phyloP scores from a whole-genome alignment of 2,329 filamentous ascomycete genomes.

The Trichophyton benhamiae region DNA sequence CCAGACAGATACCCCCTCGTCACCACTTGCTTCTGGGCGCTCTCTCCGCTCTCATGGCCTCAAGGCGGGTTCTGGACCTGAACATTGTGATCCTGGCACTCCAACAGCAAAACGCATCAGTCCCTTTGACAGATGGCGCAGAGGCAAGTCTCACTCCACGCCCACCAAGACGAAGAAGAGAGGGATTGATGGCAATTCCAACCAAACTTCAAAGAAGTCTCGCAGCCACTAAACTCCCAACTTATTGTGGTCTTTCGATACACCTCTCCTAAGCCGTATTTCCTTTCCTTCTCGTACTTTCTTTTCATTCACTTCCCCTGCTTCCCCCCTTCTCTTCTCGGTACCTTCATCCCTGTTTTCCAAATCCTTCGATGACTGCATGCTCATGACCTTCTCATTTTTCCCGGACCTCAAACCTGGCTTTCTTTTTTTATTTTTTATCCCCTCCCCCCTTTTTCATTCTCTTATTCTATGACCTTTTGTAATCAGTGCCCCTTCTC shows the following conservation, averaged over 20 bases:
- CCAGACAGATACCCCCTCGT: slow-evolving; percentile 19
- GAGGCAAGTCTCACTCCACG: slow-evolving; percentile 21
- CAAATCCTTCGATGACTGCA: slow-evolving; percentile 3
- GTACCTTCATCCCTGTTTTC: neutral
- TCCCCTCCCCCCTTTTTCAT: neutral
- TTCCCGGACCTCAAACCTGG: neutral
- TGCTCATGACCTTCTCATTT: slow-evolving; percentile 5
- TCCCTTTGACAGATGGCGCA: slow-evolving; percentile 31
- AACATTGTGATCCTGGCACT: slow-evolving; percentile 17
- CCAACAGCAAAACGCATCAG: slow-evolving; percentile 23
- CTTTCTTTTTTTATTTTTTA: neutral
- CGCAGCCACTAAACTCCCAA: slow-evolving; percentile 6
- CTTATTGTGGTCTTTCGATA: neutral
- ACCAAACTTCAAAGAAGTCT: slow-evolving; percentile 6
- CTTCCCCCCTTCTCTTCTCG: neutral
- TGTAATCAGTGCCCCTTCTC: slow-evolving; percentile 3
- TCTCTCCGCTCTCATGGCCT: slow-evolving; percentile 24
- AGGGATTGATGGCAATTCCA: neutral
- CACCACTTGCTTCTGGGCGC: slow-evolving; percentile 23
- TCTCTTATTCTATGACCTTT: slow-evolving; percentile 5
- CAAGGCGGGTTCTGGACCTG: slow-evolving; percentile 17
- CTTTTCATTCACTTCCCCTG: neutral
- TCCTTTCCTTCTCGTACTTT: neutral
- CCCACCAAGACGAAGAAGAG: slow-evolving; percentile 26
- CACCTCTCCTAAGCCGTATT: neutral